Evolutionary conservation across 176 grass and related monocot species (phyloP).

Genomic region (Ensete glaucum): DNA sequence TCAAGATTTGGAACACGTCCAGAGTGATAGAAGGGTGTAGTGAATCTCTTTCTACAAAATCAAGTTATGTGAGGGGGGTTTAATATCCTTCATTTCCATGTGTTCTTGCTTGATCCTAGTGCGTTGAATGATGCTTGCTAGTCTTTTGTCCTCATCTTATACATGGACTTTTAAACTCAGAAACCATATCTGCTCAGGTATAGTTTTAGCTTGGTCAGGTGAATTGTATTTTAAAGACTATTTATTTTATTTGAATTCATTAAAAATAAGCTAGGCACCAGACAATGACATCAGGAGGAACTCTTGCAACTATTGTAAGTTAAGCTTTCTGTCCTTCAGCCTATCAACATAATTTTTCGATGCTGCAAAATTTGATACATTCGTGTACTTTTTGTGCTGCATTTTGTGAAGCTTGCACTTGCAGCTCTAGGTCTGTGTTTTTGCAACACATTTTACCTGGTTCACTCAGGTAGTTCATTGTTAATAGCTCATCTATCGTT

Average conservation of each 20-base stretch:
- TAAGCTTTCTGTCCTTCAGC: conserved; percentile 17
- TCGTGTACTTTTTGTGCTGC: too few species aligned
- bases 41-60: neutral
- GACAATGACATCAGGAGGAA: conserved; percentile 95
- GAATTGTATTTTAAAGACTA: conserved; percentile 10
- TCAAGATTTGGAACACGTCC: too few species aligned
- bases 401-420: too few species aligned
- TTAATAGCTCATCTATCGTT: too few species aligned
- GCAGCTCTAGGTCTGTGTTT: too few species aligned
- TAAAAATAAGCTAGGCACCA: conserved; percentile 37
- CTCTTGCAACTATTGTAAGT: conserved; percentile 95
- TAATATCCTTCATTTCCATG: neutral
- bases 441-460: too few species aligned
- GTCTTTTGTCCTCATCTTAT: conserved; percentile 18
- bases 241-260: conserved; percentile 22
- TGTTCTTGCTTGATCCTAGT: neutral
- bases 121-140: neutral
- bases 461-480: too few species aligned
- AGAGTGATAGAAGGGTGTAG: conserved; percentile 62
- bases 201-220: conserved; percentile 21
- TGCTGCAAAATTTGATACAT: too few species aligned
- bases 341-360: neutral
- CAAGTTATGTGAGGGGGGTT: neutral
- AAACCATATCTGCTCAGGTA: conserved; percentile 81
- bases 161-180: conserved; percentile 53